These are phyloP conservation scores for Phellopilus nigrolimitatus DNA, from an alignment of 1,284 basidiomycete species.

Conservation along the genomic window DNA sequence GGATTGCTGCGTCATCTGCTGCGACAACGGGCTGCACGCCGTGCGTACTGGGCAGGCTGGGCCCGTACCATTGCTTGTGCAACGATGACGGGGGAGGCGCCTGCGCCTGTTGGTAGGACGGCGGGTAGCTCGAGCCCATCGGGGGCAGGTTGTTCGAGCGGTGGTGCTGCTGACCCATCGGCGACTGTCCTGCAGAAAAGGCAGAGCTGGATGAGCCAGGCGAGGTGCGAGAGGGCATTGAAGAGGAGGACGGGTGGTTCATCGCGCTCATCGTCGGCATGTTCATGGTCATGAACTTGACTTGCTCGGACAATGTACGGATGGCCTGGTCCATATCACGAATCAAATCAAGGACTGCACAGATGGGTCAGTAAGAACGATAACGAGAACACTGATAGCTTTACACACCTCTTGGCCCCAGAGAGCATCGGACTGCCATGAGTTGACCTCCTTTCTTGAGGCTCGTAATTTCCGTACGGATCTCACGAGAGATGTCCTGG, in stretches of 20 bases:
- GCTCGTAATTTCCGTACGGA: conserved; percentile 65
- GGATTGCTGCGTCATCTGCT: conserved; percentile 47
- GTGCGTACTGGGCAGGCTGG: conserved; percentile 57
- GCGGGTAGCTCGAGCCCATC: conserved; percentile 25
- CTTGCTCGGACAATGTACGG: conserved; percentile 66
- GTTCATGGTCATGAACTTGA: conserved; percentile 69
- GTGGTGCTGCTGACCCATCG: conserved; percentile 19
- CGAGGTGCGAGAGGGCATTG: conserved; percentile 23
- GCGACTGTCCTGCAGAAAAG: conserved; percentile 22
- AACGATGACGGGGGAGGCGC: conserved; percentile 34
- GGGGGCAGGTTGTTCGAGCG: conserved; percentile 20
- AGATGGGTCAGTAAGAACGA: background rate
- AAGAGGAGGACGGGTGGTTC: conserved; percentile 42
- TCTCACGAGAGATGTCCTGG: conserved; percentile 69
- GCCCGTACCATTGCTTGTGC: conserved; percentile 49
- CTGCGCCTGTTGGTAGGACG: conserved; percentile 20
- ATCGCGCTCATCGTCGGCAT: conserved; percentile 37
- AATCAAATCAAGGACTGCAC: conserved; percentile 60
- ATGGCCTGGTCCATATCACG: conserved; percentile 75
- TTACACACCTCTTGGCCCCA: conserved; percentile 65
- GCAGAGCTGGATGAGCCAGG: conserved; percentile 28
- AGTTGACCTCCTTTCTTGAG: conserved; percentile 74
- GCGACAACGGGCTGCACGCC: conserved; percentile 67
- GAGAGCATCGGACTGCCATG: conserved; percentile 73
- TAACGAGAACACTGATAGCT: background rate